phyloP scores from a whole-genome alignment of 2,329 filamentous ascomycete species.

The Ophiostoma sp. region DNA sequence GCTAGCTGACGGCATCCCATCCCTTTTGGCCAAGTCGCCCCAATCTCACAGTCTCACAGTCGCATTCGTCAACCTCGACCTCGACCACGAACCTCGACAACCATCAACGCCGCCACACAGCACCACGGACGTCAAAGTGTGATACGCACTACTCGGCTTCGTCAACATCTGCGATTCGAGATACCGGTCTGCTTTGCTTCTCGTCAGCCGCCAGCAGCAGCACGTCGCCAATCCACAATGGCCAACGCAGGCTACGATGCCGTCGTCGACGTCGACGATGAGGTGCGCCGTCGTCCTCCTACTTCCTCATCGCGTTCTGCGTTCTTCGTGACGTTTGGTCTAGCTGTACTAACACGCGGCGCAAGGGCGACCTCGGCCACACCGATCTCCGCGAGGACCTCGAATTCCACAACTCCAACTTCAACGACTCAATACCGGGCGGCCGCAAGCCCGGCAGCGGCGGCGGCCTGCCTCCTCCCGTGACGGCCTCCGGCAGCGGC shows the following conservation, averaged over 20 bases:
- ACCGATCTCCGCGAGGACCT: slow-evolving; percentile 98
- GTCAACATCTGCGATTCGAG: too few species aligned
- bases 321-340: too few species aligned
- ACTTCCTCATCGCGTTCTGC: too few species aligned
- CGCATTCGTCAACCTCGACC: slow-evolving; percentile 2
- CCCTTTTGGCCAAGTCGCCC: slow-evolving; percentile 14
- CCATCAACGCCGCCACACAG: not conserved
- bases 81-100: not conserved
- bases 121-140: not conserved
- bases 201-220: not conserved
- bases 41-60: not conserved
- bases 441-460: slow-evolving; percentile 46
- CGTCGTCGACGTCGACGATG: slow-evolving; percentile 93
- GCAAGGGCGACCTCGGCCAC: slow-evolving; percentile 88
- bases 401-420: slow-evolving; percentile 94
- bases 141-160: too few species aligned
- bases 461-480: slow-evolving; percentile 52
- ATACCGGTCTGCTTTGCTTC: too few species aligned
- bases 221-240: slow-evolving; percentile 45
- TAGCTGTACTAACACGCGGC: not conserved
- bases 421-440: slow-evolving; percentile 54
- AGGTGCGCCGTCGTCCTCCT: slow-evolving; percentile 49
- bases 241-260: slow-evolving; percentile 90
- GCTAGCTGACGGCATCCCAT: slow-evolving; percentile 8
- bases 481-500: slow-evolving; percentile 43